These are phyloP conservation scores for Tieghemostelium lacteum DNA, from an alignment of 78 protist genomes.

Conservation along the genomic window DNA sequence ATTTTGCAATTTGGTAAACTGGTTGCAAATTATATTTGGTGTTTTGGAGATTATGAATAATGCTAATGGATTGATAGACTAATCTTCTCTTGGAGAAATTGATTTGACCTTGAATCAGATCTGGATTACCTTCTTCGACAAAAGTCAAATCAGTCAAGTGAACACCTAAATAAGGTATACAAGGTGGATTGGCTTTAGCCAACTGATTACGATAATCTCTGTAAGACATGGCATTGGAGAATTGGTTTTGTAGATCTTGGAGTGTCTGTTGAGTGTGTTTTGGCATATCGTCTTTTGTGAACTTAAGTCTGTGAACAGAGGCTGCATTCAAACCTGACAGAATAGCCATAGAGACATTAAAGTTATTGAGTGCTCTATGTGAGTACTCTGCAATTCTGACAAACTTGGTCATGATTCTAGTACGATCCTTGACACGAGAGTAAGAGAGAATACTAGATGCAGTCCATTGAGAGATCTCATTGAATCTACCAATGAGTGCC, in stretches of 20 bases:
- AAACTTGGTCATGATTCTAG: constrained; percentile 64
- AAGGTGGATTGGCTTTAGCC: constrained; percentile 71
- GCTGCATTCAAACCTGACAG: constrained; percentile 69
- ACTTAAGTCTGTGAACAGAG: constrained; percentile 52
- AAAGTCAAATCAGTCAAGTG: constrained; percentile 79
- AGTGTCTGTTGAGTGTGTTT: constrained; percentile 43
- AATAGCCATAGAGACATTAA: constrained; percentile 71
- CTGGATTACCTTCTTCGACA: constrained; percentile 83
- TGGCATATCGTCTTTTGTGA: constrained; percentile 78
- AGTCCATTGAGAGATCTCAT: constrained; percentile 82
- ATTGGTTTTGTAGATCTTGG: constrained; percentile 22
- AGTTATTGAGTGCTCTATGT: constrained; percentile 51
- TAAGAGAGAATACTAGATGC: constrained; percentile 61
- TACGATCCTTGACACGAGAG: constrained; percentile 63
- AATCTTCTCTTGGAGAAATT: constrained; percentile 71
- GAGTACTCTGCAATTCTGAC: constrained; percentile 75
- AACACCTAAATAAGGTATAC: constrained; percentile 76
- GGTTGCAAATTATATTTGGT: constrained; percentile 69
- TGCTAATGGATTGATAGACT: constrained; percentile 45
- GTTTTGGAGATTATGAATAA: constrained; percentile 50
- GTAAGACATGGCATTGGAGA: constrained; percentile 8
- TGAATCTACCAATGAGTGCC: constrained; percentile 59
- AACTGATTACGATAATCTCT: constrained; percentile 58
- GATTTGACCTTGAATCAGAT: constrained; percentile 56
- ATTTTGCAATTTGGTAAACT: constrained; percentile 59